Evolutionary conservation across 352 stramenopile species (phyloP), one percentile per base, ranked within the genome.

Genomic region (Pythium brassicae): DNA sequence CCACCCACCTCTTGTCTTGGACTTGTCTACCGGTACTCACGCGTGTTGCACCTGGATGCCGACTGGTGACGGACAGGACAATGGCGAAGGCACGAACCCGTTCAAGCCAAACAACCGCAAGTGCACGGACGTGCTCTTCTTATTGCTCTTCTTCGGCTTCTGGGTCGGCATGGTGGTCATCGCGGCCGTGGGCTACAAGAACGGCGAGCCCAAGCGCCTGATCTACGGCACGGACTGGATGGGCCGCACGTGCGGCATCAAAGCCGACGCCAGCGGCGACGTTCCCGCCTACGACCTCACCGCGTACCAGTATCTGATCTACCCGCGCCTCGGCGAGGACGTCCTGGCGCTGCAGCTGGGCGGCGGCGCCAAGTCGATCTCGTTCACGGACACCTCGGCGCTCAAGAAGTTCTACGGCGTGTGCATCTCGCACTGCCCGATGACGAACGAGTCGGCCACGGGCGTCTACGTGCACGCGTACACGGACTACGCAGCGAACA

Each of bases 211-310:
- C 14, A 81, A 89, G 69, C 79, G 82, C 22, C 59, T 92, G 49
- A 69, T 88, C 26, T 90, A 92, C 55, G 82, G 82, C 45, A 80
- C 72, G 0, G 82, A 92, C 58, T 92, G 76, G 74, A 83, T 78
- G 62, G 82, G 82, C 0, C 66, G 77, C 0, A 87, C 77, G 1
- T 92, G 82, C n/a, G 82, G 82, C 23, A 65, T 77, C 22, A 59
- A 79, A 48, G 66, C 66, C 5, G 70, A 65, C 19, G 71, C 76
- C 27, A 84, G 66, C 14, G 72, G 68, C 44, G 57, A 43, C 22
- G 61, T 87, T 1, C 68, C 71, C 2, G 71, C 72, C 20, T 92
- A 92, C 60, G 77, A 92, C 59, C 57, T 92, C 25, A 83, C 71
- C 12, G 51, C 70, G 32, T 89, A 88, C 64, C 69, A 71, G 50